Evolutionary conservation across 768 basidiomycete genomes (phyloP), one percentile per base, ranked within the genome.

Genomic region (Pulveroboletus sp.): DNA sequence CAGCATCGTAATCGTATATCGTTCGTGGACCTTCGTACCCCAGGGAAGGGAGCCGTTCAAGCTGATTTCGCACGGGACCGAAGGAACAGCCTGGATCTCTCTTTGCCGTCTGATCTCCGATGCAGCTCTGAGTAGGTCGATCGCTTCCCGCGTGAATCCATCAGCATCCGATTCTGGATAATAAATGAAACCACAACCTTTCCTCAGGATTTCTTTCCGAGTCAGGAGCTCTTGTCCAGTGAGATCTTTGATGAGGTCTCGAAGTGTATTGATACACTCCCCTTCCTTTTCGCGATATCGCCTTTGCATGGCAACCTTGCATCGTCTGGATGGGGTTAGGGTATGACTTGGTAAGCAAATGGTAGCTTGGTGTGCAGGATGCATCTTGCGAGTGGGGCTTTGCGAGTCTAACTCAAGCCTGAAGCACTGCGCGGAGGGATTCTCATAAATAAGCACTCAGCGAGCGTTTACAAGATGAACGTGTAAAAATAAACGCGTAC

Each of bases 221-320:
- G 46, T 60, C 14, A 29, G 45, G 2, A 24, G 51, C 21, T 55
- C 60, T 10, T 55, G 43, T 16, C 53, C 48, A 1, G 56, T 67
- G 32, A 65, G 37, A 7, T 49, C 24, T n/a, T 40, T 50, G 39
- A 67, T 58, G 38, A 40, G 21, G 1, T 33, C 39, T 11, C 52
- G 49, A n/a, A 65, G 60, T 1, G 20, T 21, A 2, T 16, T 43
- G 19, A 65, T 52, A 34, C 33, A 51, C 1, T 54, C 56, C 7
- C 41, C 34, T 29, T 65, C 63, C 38, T 50, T 65, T 31, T 55
- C 44, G 23, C 64, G 63, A 34, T 65, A 65, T 21, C 40, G 41
- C 35, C 33, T 54, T 34, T 65, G 64, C 31, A 20, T 23, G 2
- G 13, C n/a, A 21, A 36, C 46, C 41, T 66, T 65, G 21, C 16